Evolutionary conservation across 352 stramenopile species (phyloP).

Genomic region (Phytopythium oedochilum): DNA sequence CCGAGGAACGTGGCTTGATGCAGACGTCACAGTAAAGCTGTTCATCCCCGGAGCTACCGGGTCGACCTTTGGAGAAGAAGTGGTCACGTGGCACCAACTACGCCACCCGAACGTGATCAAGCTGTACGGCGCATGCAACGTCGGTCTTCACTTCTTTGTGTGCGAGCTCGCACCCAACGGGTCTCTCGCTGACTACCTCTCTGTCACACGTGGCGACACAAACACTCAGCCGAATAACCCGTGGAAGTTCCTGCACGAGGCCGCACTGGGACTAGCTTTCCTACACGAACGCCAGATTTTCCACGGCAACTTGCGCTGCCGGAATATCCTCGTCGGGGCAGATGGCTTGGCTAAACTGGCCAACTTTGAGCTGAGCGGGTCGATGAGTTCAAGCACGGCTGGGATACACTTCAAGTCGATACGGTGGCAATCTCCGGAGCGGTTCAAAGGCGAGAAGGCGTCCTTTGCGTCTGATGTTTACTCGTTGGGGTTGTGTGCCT

Average conservation of each 20-base stretch:
- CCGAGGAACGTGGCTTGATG: constrained; percentile 5
- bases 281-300: constrained; percentile 6
- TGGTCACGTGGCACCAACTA: constrained; percentile 11
- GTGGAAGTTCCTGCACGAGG: constrained; percentile 9
- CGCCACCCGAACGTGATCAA: constrained; percentile 11
- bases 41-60: constrained; percentile 1
- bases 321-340: constrained; percentile 8
- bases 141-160: constrained; percentile 6
- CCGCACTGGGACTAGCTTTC: constrained; percentile 10
- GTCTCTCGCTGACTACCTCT: constrained; percentile 2
- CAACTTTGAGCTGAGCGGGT: constrained; percentile 1
- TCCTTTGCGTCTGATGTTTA: constrained; percentile 32
- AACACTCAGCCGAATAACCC: too few species aligned
- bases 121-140: constrained; percentile 7
- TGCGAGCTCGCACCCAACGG: constrained; percentile 6
- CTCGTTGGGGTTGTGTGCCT: constrained; percentile 30
- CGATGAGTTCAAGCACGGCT: neutral
- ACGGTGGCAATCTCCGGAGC: neutral
- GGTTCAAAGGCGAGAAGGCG: neutral
- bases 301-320: constrained; percentile 5
- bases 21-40: constrained; percentile 11
- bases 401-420: neutral
- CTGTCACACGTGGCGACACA: neutral
- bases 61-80: constrained; percentile 6
- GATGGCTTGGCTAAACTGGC: neutral